A percentile compares a stretch with the other conserved stretches of the same genome.
These are phyloP conservation scores for Schrenkiella parvula DNA, from an alignment of 345 rosid species.

Conservation along the genomic window DNA sequence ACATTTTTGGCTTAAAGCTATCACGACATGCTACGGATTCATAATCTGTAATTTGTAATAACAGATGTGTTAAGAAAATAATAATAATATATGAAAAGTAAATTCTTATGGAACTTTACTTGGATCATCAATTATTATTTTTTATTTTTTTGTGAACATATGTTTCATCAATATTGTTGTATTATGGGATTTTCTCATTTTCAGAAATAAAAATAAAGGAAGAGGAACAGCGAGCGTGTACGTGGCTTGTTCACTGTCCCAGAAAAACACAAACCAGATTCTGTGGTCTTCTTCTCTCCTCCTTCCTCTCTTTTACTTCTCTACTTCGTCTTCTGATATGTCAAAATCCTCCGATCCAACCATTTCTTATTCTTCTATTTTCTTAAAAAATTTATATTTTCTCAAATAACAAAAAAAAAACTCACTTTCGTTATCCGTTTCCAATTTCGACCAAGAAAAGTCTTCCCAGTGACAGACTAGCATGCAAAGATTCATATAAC, in stretches of 20 bases:
- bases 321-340: not conserved
- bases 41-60: not conserved
- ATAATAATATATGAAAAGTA: not conserved
- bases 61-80: not conserved
- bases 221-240: slow-evolving; percentile 31
- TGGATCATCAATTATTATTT: no score
- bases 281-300: slow-evolving; percentile 29
- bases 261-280: slow-evolving; percentile 1
- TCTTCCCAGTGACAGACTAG: slow-evolving; percentile 25
- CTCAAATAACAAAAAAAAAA: not conserved
- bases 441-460: slow-evolving; percentile 28
- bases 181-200: not conserved
- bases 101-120: not conserved
- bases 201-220: not conserved
- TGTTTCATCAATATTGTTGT: not conserved
- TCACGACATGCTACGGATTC: not conserved
- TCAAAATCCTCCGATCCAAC: slow-evolving; percentile 27
- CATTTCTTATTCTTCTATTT: slow-evolving; percentile 18
- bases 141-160: no score
- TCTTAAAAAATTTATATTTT: not conserved
- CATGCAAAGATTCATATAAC: slow-evolving; percentile 19
- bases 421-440: slow-evolving; percentile 34
- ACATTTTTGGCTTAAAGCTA: not conserved
- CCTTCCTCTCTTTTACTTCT: not conserved
- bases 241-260: slow-evolving; percentile 33